These are phyloP conservation scores for Daedaleopsis sinensis DNA, from an alignment of 768 basidiomycete genomes.

Conservation along the genomic window DNA sequence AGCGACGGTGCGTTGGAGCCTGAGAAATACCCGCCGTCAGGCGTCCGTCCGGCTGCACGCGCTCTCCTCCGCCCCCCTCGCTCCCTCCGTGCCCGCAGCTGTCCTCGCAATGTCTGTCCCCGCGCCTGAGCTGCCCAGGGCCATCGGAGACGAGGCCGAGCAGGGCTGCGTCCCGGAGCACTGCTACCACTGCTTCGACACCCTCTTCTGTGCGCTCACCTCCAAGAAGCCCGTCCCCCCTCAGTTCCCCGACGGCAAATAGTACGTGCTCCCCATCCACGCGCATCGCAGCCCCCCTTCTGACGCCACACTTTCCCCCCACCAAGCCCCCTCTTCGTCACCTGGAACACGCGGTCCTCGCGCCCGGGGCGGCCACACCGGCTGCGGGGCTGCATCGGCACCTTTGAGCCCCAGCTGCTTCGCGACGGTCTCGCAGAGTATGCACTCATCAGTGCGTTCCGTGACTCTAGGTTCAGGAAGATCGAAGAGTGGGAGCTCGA, in stretches of 20 bases:
- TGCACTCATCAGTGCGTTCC: constrained; percentile 88
- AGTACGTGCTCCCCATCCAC: constrained; percentile 45
- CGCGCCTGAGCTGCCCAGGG: constrained; percentile 51
- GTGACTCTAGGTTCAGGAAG: constrained; percentile 83
- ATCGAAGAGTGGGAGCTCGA: constrained; percentile 79
- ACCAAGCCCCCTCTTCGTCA: constrained; percentile 89
- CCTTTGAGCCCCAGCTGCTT: constrained; percentile 77
- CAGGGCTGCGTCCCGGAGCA: constrained; percentile 69
- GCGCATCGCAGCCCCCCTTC: not conserved
- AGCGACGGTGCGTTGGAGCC: too few relatives aligned
- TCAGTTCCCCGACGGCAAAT: constrained; percentile 72
- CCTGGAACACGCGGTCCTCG: constrained; percentile 82
- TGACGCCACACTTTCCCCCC: not conserved
- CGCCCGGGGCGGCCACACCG: constrained; percentile 61
- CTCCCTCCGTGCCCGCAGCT: constrained; percentile 5
- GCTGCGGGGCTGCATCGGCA: constrained; percentile 94
- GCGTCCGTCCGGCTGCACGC: too few relatives aligned
- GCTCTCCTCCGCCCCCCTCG: not conserved
- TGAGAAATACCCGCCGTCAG: constrained; percentile 3
- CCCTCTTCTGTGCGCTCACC: constrained; percentile 77
- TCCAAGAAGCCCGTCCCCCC: constrained; percentile 57
- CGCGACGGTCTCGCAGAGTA: constrained; percentile 84
- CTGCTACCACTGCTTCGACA: constrained; percentile 81
- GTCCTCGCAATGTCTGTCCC: constrained; percentile 29
- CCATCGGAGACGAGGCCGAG: constrained; percentile 41